phyloP scores from a whole-genome alignment of 306 rosid genomes.

The Lotus japonicus region DNA sequence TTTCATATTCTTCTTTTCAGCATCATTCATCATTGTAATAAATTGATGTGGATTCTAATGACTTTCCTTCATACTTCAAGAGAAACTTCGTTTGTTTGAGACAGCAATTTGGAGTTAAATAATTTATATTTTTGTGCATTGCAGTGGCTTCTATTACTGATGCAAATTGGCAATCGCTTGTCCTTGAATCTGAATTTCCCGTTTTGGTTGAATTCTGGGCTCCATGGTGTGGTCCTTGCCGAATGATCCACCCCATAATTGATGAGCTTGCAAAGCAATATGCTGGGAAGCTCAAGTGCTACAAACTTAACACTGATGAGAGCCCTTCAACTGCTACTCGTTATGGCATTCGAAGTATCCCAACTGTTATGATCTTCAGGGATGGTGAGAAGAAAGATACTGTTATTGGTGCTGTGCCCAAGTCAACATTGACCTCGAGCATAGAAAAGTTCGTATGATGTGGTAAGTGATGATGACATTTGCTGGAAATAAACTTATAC shows the following conservation, averaged over 20 bases:
- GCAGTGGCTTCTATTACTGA: constrained; percentile 60
- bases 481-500: constrained; percentile 31
- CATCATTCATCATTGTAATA: background rate
- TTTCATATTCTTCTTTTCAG: background rate
- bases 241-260: constrained; percentile 87
- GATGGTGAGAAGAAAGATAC: constrained; percentile 81
- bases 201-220: constrained; percentile 99
- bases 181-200: constrained; percentile 46
- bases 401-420: constrained; percentile 83
- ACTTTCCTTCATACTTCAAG: background rate
- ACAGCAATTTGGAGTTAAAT: background rate
- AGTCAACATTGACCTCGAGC: constrained; percentile 65
- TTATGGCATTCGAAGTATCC: constrained; percentile 87
- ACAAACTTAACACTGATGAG: constrained; percentile 75
- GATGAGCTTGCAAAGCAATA: constrained; percentile 66
- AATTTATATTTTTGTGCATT: constrained; percentile 18
- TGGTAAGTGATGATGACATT: constrained; percentile 25
- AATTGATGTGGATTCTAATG: background rate
- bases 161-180: constrained; percentile 65
- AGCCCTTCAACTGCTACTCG: constrained; percentile 56
- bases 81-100: background rate
- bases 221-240: constrained; percentile 99
- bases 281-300: constrained; percentile 74
- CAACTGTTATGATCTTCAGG: constrained; percentile 78
- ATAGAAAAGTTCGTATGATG: constrained; percentile 76